phyloP scores from a whole-genome alignment of 495 filamentous ascomycete genomes.

The Sphaerosporella brunnea region DNA sequence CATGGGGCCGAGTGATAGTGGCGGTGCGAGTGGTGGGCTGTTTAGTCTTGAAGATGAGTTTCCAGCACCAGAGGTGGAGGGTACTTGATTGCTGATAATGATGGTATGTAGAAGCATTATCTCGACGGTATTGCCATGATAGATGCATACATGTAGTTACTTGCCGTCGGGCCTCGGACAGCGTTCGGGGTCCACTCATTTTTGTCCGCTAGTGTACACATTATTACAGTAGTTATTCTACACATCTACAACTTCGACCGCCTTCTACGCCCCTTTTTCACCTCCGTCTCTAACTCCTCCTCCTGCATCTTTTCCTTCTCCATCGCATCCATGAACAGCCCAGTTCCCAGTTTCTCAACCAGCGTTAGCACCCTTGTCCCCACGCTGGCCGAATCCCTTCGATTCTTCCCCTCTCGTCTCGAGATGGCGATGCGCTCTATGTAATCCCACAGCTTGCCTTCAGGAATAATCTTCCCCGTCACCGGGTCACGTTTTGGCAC shows the following conservation, averaged over 20 bases:
- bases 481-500: constrained; percentile 44
- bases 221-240: too few relatives aligned
- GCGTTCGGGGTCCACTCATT: too few relatives aligned
- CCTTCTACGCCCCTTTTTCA: background rate
- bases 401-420: constrained; percentile 82
- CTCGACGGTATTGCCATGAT: too few relatives aligned
- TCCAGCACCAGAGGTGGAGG: too few relatives aligned
- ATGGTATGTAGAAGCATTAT: too few relatives aligned
- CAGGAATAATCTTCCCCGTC: constrained; percentile 43
- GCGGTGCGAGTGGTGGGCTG: too few relatives aligned
- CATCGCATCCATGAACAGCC: constrained; percentile 17
- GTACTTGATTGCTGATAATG: too few relatives aligned
- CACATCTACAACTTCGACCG: constrained; percentile 1
- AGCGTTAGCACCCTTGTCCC: constrained; percentile 61
- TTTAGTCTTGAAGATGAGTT: too few relatives aligned
- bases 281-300: constrained; percentile 1
- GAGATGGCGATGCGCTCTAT: constrained; percentile 69
- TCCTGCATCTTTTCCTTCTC: constrained; percentile 1
- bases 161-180: too few relatives aligned
- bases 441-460: constrained; percentile 74
- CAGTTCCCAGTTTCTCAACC: constrained; percentile 34
- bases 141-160: too few relatives aligned
- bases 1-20: too few relatives aligned
- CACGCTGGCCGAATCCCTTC: constrained; percentile 79
- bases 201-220: too few relatives aligned